Conservation (phyloP, 306 rosid species). For the Fagus crenata region DNA sequence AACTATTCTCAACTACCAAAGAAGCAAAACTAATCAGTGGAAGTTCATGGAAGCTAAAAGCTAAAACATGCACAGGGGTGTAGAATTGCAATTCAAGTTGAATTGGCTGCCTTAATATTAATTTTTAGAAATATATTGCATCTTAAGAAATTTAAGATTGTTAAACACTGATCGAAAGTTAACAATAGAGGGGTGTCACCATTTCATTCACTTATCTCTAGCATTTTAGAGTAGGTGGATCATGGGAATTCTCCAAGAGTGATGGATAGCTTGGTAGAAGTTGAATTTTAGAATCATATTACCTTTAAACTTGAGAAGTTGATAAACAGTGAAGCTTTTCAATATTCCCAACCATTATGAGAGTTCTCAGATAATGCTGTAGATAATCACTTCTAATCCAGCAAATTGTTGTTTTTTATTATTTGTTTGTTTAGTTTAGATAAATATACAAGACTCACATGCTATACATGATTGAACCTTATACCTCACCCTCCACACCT, state of each 20-base stretch:
- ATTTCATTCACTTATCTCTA: neutral
- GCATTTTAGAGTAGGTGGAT: neutral
- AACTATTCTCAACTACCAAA: neutral
- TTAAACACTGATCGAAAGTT: too few relatives aligned
- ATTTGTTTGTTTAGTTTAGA: too few relatives aligned
- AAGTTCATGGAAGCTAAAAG: neutral
- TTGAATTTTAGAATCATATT: neutral
- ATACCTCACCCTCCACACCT: neutral
- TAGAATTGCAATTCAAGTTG: neutral
- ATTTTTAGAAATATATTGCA: too few relatives aligned
- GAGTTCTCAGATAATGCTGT: neutral
- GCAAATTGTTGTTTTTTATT: neutral
- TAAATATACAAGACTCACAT: neutral
- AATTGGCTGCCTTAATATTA: too few relatives aligned
- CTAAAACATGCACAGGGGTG: neutral
- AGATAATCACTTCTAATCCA: neutral
- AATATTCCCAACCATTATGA: neutral
- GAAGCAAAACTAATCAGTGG: neutral
- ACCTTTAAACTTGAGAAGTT: neutral
- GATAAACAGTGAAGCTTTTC: neutral
- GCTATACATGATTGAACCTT: neutral
- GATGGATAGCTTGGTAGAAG: neutral
- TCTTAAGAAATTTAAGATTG: too few relatives aligned
- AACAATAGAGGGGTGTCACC: neutral
- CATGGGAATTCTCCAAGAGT: neutral